phyloP scores from a whole-genome alignment of 2,329 filamentous ascomycete species.

The Apiospora pterosperma region DNA sequence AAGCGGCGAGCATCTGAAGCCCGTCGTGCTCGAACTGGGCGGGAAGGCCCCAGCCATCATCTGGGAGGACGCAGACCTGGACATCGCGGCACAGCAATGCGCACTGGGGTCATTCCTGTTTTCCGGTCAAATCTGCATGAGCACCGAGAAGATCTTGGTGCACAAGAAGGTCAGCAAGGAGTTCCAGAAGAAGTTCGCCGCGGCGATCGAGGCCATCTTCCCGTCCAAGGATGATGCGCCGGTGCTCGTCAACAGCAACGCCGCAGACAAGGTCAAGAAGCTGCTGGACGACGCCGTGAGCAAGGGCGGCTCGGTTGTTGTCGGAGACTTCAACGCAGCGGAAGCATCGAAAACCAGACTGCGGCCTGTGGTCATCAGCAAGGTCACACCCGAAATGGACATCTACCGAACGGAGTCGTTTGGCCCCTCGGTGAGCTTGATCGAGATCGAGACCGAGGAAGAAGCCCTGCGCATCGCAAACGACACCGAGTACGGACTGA shows the following conservation, averaged over 20 bases:
- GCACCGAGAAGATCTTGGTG: slow-evolving; percentile 65
- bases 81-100: slow-evolving; percentile 57
- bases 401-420: slow-evolving; percentile 65
- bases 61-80: slow-evolving; percentile 63
- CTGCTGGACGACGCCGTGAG: slow-evolving; percentile 53
- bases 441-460: slow-evolving; percentile 57
- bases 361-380: slow-evolving; percentile 56
- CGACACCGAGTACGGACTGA: slow-evolving; percentile 66
- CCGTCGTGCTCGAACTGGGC: slow-evolving; percentile 65
- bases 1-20: slow-evolving; percentile 65
- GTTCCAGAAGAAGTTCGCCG: slow-evolving; percentile 40
- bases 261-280: slow-evolving; percentile 26
- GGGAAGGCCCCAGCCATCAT: slow-evolving; percentile 67
- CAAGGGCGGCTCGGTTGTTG: slow-evolving; percentile 55
- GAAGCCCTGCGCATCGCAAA: slow-evolving; percentile 64
- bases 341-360: slow-evolving; percentile 39
- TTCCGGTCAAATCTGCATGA: slow-evolving; percentile 67
- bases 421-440: slow-evolving; percentile 59
- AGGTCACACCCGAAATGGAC: slow-evolving; percentile 63
- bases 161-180: slow-evolving; percentile 49
- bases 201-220: slow-evolving; percentile 20
- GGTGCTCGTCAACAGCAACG: slow-evolving; percentile 23
- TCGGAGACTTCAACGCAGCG: slow-evolving; percentile 39
- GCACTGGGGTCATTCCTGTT: slow-evolving; percentile 59
- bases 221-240: slow-evolving; percentile 21